Base-by-base conservation (phyloP, 352 stramenopile species). In the Poterioochromonas sp. region DNA sequence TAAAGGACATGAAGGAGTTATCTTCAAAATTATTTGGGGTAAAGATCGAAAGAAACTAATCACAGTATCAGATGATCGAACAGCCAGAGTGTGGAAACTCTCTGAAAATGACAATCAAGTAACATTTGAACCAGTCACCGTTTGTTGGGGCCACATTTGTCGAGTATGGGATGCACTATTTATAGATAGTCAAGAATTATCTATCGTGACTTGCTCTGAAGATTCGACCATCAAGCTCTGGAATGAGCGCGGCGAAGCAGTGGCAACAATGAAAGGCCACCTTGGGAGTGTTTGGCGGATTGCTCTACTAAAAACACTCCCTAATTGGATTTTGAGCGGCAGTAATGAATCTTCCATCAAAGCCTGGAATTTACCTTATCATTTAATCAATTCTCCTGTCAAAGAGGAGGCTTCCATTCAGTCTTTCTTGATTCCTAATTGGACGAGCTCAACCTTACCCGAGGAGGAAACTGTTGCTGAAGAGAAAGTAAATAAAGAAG, bases 1-100 rank as follows among this genome's bases (percentile, higher is more conserved):
- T 20, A 53, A 80, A 74, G 82, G 83, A 20, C 84, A 87, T 73
- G 77, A 79, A 73, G 84, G 85, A 34, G 81, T 82, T 51, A 81
- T 88, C 29, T 84, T 85, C 76, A 77, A 76, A 51, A 77, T 86
- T 22, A 69, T 77, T 63, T 85, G 81, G 58, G 69, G 74, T 35
- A 35, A 80, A n/a, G 39, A 63, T 77, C 79, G 80, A 40, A 63
- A 76, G 26, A 79, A 80, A 43, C 71, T 88, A 22, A 82, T 80
- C 29, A 85, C 83, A 1, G 82, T 82, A 26, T 86, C 83, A 29
- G 84, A 88, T 79, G 85, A 88, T 83, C 81, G 85, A 70, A 86
- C 79, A 47, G 81, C 87, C 20, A 79, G 85, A 51, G 74, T 86
- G 0, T 88, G 83, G 83, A 68, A 73, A 39, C 47, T 78, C 73